Evolutionary conservation across 768 basidiomycete genomes (phyloP).

Genomic region (Tephrocybe rancida): DNA sequence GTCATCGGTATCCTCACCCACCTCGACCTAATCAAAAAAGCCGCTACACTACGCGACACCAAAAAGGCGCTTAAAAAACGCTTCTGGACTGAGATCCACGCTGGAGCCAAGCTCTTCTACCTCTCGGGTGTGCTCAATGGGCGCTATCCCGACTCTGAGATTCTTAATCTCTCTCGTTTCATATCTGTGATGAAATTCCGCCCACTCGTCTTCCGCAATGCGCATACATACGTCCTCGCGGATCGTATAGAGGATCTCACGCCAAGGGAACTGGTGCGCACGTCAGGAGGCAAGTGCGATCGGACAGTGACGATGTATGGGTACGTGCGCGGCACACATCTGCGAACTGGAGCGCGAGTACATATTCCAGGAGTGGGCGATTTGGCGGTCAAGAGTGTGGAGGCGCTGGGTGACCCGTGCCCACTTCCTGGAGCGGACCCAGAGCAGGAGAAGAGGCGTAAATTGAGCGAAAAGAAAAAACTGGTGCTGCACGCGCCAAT

Average conservation of each 20-base stretch:
- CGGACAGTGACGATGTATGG: slow-evolving; percentile 94
- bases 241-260: slow-evolving; percentile 97
- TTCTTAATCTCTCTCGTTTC: slow-evolving; percentile 94
- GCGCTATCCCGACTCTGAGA: slow-evolving; percentile 95
- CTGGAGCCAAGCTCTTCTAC: slow-evolving; percentile 98
- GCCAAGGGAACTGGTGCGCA: slow-evolving; percentile 78
- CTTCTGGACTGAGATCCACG: slow-evolving; percentile 99
- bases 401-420: slow-evolving; percentile 89
- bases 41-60: slow-evolving; percentile 79
- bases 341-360: slow-evolving; percentile 73
- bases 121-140: slow-evolving; percentile 96
- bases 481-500: slow-evolving; percentile 94
- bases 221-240: slow-evolving; percentile 92
- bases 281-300: slow-evolving; percentile 85
- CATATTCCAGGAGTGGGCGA: slow-evolving; percentile 97
- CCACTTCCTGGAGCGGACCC: slow-evolving; percentile 89
- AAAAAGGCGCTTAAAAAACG: slow-evolving; percentile 97
- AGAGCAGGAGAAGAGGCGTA: slow-evolving; percentile 92
- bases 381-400: slow-evolving; percentile 72
- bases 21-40: slow-evolving; percentile 95
- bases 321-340: slow-evolving; percentile 89
- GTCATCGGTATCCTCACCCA: slow-evolving; percentile 96
- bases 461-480: slow-evolving; percentile 94
- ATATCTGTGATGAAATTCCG: slow-evolving; percentile 99
- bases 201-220: slow-evolving; percentile 93